phyloP scores from a whole-genome alignment of 192 early-diverging fungal species.

The Chytriomyces confervae region DNA sequence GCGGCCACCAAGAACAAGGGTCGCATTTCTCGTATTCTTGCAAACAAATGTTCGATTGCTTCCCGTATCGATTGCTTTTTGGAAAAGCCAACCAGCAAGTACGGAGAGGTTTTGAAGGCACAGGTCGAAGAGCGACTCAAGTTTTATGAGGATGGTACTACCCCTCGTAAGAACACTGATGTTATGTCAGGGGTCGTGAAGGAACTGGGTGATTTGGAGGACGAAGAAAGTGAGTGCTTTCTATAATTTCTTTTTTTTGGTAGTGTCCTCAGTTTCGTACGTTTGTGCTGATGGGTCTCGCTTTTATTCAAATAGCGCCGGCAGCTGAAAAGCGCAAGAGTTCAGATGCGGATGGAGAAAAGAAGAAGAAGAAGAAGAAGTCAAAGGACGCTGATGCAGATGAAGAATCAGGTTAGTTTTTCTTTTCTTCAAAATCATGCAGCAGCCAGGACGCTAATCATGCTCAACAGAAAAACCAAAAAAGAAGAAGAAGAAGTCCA shows the following conservation, averaged over 20 bases:
- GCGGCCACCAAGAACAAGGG: slow-evolving; percentile 99
- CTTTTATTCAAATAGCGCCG: not conserved
- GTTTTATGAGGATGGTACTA: slow-evolving; percentile 91
- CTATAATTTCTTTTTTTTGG: not conserved
- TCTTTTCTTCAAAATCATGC: not conserved
- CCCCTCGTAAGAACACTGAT: slow-evolving; percentile 89
- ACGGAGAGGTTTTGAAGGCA: slow-evolving; percentile 88
- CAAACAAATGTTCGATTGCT: slow-evolving; percentile 98
- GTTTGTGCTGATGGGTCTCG: not conserved
- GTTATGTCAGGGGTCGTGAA: slow-evolving; percentile 79
- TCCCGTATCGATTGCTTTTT: slow-evolving; percentile 96
- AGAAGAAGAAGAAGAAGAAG: slow-evolving; percentile 34
- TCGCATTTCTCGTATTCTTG: slow-evolving; percentile 95
- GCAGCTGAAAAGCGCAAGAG: slow-evolving; percentile 30
- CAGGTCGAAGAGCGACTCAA: slow-evolving; percentile 96
- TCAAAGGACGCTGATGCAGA: slow-evolving; percentile 64
- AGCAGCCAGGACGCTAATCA: slow-evolving; percentile 31
- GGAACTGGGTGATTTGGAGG: slow-evolving; percentile 62
- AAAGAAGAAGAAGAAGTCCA: slow-evolving; percentile 56
- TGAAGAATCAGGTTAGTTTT: slow-evolving; percentile 55
- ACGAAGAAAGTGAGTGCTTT: slow-evolving; percentile 39
- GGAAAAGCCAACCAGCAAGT: slow-evolving; percentile 81
- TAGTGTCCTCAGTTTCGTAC: not conserved
- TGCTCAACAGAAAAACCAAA: slow-evolving; percentile 58
- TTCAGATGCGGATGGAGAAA: slow-evolving; percentile 41